These are phyloP conservation scores for Cutaneotrichosporon cyanovorans DNA, from an alignment of 1,284 basidiomycete genomes.

Conservation along the genomic window DNA sequence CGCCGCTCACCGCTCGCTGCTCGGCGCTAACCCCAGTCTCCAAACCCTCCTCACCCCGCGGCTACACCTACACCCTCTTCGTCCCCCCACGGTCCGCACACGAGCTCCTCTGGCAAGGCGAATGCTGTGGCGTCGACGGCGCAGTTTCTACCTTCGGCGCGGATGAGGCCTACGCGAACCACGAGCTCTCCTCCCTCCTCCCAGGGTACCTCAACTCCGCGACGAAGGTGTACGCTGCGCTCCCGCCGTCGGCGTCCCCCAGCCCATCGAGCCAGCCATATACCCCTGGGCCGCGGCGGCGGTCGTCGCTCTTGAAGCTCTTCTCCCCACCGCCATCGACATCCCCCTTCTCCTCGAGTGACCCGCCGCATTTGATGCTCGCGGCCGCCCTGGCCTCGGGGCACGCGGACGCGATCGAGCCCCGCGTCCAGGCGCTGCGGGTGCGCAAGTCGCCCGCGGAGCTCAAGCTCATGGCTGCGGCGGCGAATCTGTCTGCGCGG, in stretches of 20 bases:
- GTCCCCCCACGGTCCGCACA: conserved; percentile 66
- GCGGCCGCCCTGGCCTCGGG: conserved; percentile 37
- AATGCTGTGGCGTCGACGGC: conserved; percentile 59
- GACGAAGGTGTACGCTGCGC: conserved; percentile 42
- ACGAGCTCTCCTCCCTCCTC: conserved; percentile 34
- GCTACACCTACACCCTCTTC: conserved; percentile 85
- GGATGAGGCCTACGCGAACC: conserved; percentile 53
- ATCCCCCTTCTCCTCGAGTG: conserved; percentile 4
- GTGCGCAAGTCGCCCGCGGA: conserved; percentile 47
- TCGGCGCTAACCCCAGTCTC: conserved; percentile 23
- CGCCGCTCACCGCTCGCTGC: no score
- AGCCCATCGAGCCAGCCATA: conserved; percentile 37
- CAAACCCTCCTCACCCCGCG: conserved; percentile 55
- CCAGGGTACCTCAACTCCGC: conserved; percentile 27
- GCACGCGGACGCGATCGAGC: conserved; percentile 38
- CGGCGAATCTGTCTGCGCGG: conserved; percentile 45
- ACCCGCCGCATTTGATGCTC: conserved; percentile 44
- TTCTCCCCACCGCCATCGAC: conserved; percentile 21
- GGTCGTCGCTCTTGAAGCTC: conserved; percentile 41
- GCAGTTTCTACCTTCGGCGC: conserved; percentile 62
- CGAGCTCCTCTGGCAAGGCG: conserved; percentile 89
- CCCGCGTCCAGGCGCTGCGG: conserved; percentile 43
- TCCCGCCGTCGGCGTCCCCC: conserved; percentile 42
- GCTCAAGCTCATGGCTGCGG: conserved; percentile 46
- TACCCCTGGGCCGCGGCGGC: conserved; percentile 31